phyloP scores from a whole-genome alignment of 179 eudicot species.

The Beta lomatogona region DNA sequence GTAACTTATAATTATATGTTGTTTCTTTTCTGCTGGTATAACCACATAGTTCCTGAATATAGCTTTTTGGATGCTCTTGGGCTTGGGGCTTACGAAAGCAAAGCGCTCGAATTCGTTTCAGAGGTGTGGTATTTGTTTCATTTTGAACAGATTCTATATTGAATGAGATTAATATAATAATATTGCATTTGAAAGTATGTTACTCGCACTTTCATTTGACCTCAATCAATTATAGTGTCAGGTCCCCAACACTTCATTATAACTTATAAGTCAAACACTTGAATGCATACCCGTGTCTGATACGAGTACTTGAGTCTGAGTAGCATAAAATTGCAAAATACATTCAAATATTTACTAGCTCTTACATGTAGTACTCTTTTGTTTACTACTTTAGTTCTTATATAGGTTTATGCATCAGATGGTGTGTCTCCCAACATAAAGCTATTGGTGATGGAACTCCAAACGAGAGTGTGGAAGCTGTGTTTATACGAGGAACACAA shows the following conservation, averaged over 20 bases:
- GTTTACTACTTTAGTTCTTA: not conserved
- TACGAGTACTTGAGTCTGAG: no score
- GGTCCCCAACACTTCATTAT: no score
- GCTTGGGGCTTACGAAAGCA: slow-evolving; percentile 93
- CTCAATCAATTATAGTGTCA: no score
- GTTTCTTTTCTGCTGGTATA: slow-evolving; percentile 26
- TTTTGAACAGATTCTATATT: not conserved
- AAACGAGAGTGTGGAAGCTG: slow-evolving; percentile 88
- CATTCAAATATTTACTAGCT: not conserved
- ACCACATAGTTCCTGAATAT: slow-evolving; percentile 91
- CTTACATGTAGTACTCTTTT: not conserved
- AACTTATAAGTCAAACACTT: no score
- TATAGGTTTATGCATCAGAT: slow-evolving; percentile 82
- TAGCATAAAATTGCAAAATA: no score
- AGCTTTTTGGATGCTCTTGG: slow-evolving; percentile 99
- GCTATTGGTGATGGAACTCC: slow-evolving; percentile 89
- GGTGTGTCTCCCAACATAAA: slow-evolving; percentile 64
- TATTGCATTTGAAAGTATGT: not conserved
- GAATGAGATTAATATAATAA: not conserved
- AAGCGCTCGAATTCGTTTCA: slow-evolving; percentile 62
- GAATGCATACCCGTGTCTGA: no score
- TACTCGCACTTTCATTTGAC: no score
- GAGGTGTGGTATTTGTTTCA: slow-evolving; percentile 46
- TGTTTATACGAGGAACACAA: slow-evolving; percentile 94
- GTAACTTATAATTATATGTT: not conserved